These are phyloP conservation scores for Fusarium cyanostomum DNA, from an alignment of 2,329 filamentous ascomycete species.

Conservation along the genomic window DNA sequence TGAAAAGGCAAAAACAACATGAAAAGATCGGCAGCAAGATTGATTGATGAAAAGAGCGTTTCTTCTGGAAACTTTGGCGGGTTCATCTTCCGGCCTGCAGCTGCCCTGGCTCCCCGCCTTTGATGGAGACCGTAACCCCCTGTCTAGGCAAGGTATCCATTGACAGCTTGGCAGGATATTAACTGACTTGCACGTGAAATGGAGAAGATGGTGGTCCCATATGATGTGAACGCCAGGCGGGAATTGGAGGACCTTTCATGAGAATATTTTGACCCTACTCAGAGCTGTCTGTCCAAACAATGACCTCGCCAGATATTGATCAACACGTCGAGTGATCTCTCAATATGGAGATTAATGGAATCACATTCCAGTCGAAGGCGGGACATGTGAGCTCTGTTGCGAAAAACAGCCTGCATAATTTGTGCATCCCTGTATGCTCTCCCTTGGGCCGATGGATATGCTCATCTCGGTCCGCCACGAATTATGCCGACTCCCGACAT, in stretches of 20 bases:
- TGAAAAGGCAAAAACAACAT: conserved; percentile 16
- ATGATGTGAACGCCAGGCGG: neutral
- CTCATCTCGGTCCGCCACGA: conserved; percentile 38
- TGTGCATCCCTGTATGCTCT: conserved; percentile 20
- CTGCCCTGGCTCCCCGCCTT: conserved; percentile 23
- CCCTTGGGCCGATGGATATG: conserved; percentile 10
- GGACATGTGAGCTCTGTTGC: neutral
- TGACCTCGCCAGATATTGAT: neutral
- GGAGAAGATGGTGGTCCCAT: conserved; percentile 7
- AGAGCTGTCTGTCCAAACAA: neutral
- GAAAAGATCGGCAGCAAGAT: conserved; percentile 9
- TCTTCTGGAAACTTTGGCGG: conserved; percentile 30
- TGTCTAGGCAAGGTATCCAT: conserved; percentile 17
- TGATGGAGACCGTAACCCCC: conserved; percentile 7
- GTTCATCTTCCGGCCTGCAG: conserved; percentile 11
- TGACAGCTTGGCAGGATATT: conserved; percentile 11
- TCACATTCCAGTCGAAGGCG: conserved; percentile 20
- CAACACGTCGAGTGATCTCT: neutral
- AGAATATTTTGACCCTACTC: neutral
- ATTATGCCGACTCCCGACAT: conserved; percentile 25
- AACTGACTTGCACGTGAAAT: conserved; percentile 19
- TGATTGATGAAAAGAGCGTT: conserved; percentile 3
- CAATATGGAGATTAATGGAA: neutral
- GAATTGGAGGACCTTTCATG: conserved; percentile 13
- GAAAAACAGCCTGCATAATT: conserved; percentile 8